A percentile compares a stretch with the other conserved stretches of the same genome.
Conservation (phyloP, 345 rosid genomes). For the Citrus unshiu region DNA sequence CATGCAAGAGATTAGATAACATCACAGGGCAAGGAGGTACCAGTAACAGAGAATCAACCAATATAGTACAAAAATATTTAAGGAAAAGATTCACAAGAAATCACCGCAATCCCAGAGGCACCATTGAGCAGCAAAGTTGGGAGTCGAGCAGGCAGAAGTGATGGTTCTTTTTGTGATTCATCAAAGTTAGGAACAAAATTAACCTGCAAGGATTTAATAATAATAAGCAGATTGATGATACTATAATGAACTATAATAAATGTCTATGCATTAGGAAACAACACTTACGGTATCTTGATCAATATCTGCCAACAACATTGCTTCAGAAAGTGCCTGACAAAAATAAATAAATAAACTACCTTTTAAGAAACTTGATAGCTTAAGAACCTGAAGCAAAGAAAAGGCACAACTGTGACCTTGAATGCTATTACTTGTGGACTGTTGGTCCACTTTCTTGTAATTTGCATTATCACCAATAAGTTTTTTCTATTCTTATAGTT, state of each 20-base stretch:
- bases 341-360: not conserved
- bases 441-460: not conserved
- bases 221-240: not conserved
- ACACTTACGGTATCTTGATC: slow-evolving; percentile 72
- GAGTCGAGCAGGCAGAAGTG: slow-evolving; percentile 89
- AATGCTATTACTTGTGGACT: not conserved
- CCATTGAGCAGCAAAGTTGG: slow-evolving; percentile 89
- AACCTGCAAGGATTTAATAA: slow-evolving; percentile 48
- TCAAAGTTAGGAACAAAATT: slow-evolving; percentile 94
- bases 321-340: slow-evolving; percentile 84
- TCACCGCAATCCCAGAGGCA: slow-evolving; percentile 96
- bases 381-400: not conserved
- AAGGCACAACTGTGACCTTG: not conserved
- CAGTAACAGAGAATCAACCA: not conserved
- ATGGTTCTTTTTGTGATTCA: slow-evolving; percentile 86
- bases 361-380: not conserved
- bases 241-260: not conserved
- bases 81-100: slow-evolving; percentile 7
- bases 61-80: slow-evolving; percentile 3
- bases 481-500: not conserved
- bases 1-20: not conserved
- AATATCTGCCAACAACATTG: slow-evolving; percentile 75
- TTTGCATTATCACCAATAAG: not conserved
- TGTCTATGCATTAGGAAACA: slow-evolving; percentile 15
- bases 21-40: not conserved